Evolutionary conservation across 108 stramenopile species (phyloP).

Genomic region (Nitzschia inconspicua): DNA sequence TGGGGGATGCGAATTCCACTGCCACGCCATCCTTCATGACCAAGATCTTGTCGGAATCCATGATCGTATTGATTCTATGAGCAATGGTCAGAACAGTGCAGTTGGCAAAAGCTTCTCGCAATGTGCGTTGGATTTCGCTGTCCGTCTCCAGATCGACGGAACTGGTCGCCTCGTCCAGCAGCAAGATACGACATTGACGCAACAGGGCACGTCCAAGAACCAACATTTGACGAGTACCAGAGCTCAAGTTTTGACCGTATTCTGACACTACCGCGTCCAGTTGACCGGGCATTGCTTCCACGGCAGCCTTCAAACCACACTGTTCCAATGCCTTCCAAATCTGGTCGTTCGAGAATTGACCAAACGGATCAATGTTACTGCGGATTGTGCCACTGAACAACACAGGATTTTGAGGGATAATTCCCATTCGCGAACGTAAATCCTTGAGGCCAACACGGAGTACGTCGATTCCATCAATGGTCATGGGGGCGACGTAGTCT

Average conservation of each 20-base stretch:
- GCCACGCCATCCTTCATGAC: conserved; percentile 89
- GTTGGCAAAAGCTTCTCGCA: conserved; percentile 58
- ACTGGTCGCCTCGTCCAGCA: conserved; percentile 91
- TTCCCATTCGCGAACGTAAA: conserved; percentile 79
- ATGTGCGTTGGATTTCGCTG: conserved; percentile 73
- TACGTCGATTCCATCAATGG: conserved; percentile 88
- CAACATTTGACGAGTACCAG: conserved; percentile 91
- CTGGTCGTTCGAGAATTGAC: conserved; percentile 52
- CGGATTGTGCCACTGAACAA: conserved; percentile 88
- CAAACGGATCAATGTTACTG: conserved; percentile 89
- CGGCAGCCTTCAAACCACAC: conserved; percentile 61
- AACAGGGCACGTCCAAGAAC: conserved; percentile 90
- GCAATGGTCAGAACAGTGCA: conserved; percentile 91
- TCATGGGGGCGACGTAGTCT: conserved; percentile 54
- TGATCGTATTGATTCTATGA: conserved; percentile 92
- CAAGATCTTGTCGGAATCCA: conserved; percentile 90
- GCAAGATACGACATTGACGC: conserved; percentile 64
- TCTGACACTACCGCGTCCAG: conserved; percentile 81
- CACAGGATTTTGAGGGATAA: conserved; percentile 94
- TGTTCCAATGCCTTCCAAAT: conserved; percentile 70
- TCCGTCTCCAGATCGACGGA: conserved; percentile 88
- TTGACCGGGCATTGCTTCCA: conserved; percentile 47
- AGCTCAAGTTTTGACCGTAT: conserved; percentile 87
- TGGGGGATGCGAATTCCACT: conserved; percentile 82
- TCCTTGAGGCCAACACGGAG: conserved; percentile 76